phyloP scores from a whole-genome alignment of 75 land plant species.

The Selaginella moellendorffii region DNA sequence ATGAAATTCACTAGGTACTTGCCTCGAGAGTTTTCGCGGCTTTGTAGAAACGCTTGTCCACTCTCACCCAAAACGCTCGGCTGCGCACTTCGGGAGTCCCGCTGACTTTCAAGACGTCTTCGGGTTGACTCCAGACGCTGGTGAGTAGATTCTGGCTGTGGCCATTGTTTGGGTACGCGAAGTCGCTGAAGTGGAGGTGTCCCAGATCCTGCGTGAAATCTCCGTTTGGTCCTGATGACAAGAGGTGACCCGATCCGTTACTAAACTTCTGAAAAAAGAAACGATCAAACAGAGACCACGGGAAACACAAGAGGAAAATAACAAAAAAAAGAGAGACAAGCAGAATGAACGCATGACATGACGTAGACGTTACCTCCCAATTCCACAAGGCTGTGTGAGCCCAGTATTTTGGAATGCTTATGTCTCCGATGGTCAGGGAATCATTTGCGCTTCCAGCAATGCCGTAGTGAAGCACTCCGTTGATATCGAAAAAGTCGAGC shows the following conservation, averaged over 20 bases:
- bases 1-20: too few relatives aligned
- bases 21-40: neutral
- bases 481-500: constrained; percentile 6
- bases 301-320: too few relatives aligned
- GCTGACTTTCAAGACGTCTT: neutral
- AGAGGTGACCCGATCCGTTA: constrained; percentile 31
- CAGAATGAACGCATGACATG: neutral
- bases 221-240: constrained; percentile 33
- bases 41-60: neutral
- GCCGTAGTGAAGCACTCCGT: constrained; percentile 4
- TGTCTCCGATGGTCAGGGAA: constrained; percentile 2
- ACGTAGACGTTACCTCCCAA: constrained; percentile 12
- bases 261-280: constrained; percentile 33
- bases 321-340: neutral
- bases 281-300: too few relatives aligned
- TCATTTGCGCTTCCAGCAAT: constrained; percentile 6
- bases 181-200: constrained; percentile 29
- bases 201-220: constrained; percentile 43
- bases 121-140: neutral
- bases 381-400: constrained; percentile 8
- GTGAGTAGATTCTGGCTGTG: neutral
- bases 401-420: neutral
- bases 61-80: neutral
- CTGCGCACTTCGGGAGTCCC: constrained; percentile 2
- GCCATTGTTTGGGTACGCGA: neutral